phyloP scores from a whole-genome alignment of 2,329 filamentous ascomycete species.

The Exophiala calicioides region DNA sequence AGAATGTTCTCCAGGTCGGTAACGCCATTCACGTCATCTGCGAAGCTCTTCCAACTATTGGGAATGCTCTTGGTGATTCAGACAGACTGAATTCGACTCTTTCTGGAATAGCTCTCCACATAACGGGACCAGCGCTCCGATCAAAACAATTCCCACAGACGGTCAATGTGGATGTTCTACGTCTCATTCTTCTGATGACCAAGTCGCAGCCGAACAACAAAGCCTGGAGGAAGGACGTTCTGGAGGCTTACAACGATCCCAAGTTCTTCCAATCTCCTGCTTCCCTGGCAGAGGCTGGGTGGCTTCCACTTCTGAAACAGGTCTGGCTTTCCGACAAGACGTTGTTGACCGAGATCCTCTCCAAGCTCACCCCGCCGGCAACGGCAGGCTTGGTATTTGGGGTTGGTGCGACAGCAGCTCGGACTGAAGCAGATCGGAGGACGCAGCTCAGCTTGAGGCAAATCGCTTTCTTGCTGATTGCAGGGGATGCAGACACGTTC shows the following conservation, averaged over 20 bases:
- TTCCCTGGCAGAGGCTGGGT: conserved; percentile 67
- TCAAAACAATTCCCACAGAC: conserved; percentile 86
- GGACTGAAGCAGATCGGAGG: conserved; percentile 91
- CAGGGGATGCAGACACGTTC: conserved; percentile 75
- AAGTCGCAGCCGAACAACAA: conserved; percentile 80
- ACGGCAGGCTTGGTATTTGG: conserved; percentile 97
- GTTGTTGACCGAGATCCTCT: conserved; percentile 75
- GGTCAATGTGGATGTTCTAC: conserved; percentile 69
- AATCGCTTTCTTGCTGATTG: conserved; percentile 75
- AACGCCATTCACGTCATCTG: conserved; percentile 80
- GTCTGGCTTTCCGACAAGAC: conserved; percentile 88
- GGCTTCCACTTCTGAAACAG: conserved; percentile 81
- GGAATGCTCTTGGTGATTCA: conserved; percentile 78
- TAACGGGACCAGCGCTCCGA: conserved; percentile 78
- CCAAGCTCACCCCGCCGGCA: conserved; percentile 77
- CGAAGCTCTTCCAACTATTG: conserved; percentile 74
- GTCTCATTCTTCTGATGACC: conserved; percentile 73
- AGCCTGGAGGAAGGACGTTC: conserved; percentile 87
- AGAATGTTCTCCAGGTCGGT: conserved; percentile 46
- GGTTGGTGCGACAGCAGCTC: conserved; percentile 90
- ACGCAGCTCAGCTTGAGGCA: conserved; percentile 87
- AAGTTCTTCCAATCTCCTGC: conserved; percentile 77
- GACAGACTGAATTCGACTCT: conserved; percentile 81
- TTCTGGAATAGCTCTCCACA: conserved; percentile 76
- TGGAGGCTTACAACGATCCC: conserved; percentile 86